Percentiles rank a stretch among this genome's conserved stretches.
Conservation (phyloP, 1,284 basidiomycete species). For the Ustilago bromivora region DNA sequence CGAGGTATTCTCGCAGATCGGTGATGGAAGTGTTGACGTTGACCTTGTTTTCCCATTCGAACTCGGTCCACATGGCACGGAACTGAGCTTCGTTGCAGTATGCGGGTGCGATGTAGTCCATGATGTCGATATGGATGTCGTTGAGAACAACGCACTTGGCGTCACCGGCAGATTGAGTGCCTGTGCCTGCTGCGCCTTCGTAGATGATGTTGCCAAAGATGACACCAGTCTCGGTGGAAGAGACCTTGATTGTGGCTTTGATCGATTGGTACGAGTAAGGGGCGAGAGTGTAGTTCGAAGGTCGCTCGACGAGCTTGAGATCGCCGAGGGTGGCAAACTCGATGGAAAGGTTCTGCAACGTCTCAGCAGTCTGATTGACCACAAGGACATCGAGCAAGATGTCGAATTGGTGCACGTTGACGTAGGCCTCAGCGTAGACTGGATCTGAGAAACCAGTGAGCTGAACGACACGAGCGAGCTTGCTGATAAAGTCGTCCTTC, state of each 20-base stretch:
- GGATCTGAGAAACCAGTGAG: conserved; percentile 98
- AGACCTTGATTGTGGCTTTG: conserved; percentile 96
- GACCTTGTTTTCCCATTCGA: conserved; percentile 98
- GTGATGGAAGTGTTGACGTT: conserved; percentile 86
- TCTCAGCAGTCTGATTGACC: conserved; percentile 95
- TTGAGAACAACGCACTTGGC: conserved; percentile 86
- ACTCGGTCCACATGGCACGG: conserved; percentile 90
- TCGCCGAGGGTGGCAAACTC: conserved; percentile 98
- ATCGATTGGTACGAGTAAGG: conserved; percentile 98
- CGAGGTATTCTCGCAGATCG: conserved; percentile 84
- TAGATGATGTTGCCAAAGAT: conserved; percentile 99
- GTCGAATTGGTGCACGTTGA: conserved; percentile 98
- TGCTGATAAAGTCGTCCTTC: conserved; percentile 95
- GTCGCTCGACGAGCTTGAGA: conserved; percentile 95
- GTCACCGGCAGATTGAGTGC: conserved; percentile 67
- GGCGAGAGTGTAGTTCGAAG: conserved; percentile 89
- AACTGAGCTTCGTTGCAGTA: conserved; percentile 95
- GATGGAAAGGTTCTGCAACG: conserved; percentile 93
- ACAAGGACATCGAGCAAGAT: conserved; percentile 92
- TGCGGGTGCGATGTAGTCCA: conserved; percentile 99
- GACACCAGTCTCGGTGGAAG: conserved; percentile 89
- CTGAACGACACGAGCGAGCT: conserved; percentile 93
- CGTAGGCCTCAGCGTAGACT: conserved; percentile 97
- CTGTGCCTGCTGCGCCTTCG: conserved; percentile 73
- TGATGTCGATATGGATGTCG: conserved; percentile 98